Evolutionary conservation across 345 rosid genomes (phyloP), one percentile per base, ranked within the genome.

Genomic region (Rhodamnia argentea): DNA sequence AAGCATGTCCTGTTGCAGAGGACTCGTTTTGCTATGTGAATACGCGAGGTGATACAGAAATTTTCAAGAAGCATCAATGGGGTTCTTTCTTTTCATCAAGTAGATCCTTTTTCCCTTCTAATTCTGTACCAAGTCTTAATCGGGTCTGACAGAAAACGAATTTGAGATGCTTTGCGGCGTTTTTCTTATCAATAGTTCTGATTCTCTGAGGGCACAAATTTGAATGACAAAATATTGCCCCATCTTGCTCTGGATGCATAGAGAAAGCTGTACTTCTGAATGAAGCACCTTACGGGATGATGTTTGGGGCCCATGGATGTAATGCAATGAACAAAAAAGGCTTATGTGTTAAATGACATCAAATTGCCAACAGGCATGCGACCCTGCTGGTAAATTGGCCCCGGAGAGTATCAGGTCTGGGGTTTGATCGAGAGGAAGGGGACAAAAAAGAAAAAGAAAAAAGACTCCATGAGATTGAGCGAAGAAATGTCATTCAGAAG

Each of bases 31-130:
- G 93, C 89, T 91, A 81, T 94, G 95, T 93, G 94, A 93, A 94
- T 97, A 92, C 89, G 94, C 91, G 92, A 92, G 91, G 90, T 88
- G 93, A 93, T 90, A 94, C 91, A 94, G 93, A 91, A 92, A 90
- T 87, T 90, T 90, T 89, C 88, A 92, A 93, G 91, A 64, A 29
- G 23, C 22, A 16, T 64, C 76, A 64, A 29, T 29, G 44, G 59
- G 78, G 47, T 32, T 32, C 78, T 20, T 70, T 70, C 78, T 22
- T 32, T 70, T 70, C 92, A 91, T 90, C 24, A 82, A 18, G 52
- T 86, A 82, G 56, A 37, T 54, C 59, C 83, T 75, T 55, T 59
- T 29, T 40, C 83, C 40, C n/a, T 55, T 32, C 32, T 11, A 18
- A 27, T 37, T 52, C 84, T n/a, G 6, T 70, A 37, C 47, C 10